phyloP scores from a whole-genome alignment of 768 basidiomycete genomes.

The Termitomyces sp. region DNA sequence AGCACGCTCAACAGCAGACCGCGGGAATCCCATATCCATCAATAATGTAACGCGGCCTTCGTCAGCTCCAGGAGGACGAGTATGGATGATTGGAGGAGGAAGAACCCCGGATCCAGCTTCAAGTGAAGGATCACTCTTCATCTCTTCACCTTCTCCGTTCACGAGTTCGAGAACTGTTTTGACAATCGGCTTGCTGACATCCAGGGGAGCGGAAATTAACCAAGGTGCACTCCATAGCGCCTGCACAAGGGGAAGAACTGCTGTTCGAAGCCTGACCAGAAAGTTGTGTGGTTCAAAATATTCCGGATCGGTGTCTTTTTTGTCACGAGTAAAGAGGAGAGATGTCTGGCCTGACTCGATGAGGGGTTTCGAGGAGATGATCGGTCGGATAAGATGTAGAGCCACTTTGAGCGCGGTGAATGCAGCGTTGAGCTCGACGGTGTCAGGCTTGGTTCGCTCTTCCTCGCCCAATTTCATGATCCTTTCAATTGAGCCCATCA shows the following conservation, averaged over 20 bases:
- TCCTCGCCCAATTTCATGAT: slow-evolving; percentile 46
- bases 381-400: slow-evolving; percentile 66
- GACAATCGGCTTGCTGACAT: slow-evolving; percentile 71
- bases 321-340: slow-evolving; percentile 67
- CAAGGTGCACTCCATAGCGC: slow-evolving; percentile 81
- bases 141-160: slow-evolving; percentile 76
- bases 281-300: slow-evolving; percentile 88
- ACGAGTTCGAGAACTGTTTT: slow-evolving; percentile 77
- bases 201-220: slow-evolving; percentile 71
- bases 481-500: slow-evolving; percentile 53
- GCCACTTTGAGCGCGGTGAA: slow-evolving; percentile 80
- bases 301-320: slow-evolving; percentile 68
- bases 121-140: slow-evolving; percentile 36
- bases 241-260: slow-evolving; percentile 60
- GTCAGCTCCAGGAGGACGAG: slow-evolving; percentile 51
- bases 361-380: slow-evolving; percentile 76
- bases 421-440: slow-evolving; percentile 68
- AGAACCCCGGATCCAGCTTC: slow-evolving; percentile 21
- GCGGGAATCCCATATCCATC: slow-evolving; percentile 95
- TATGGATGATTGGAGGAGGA: slow-evolving; percentile 20
- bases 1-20: slow-evolving; percentile 82
- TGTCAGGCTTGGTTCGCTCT: slow-evolving; percentile 50
- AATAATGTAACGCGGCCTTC: slow-evolving; percentile 78
- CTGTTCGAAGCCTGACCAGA: slow-evolving; percentile 73
- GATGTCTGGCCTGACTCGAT: slow-evolving; percentile 84